phyloP scores from a whole-genome alignment of 1,284 basidiomycete species.

The Trametes pubescens region DNA sequence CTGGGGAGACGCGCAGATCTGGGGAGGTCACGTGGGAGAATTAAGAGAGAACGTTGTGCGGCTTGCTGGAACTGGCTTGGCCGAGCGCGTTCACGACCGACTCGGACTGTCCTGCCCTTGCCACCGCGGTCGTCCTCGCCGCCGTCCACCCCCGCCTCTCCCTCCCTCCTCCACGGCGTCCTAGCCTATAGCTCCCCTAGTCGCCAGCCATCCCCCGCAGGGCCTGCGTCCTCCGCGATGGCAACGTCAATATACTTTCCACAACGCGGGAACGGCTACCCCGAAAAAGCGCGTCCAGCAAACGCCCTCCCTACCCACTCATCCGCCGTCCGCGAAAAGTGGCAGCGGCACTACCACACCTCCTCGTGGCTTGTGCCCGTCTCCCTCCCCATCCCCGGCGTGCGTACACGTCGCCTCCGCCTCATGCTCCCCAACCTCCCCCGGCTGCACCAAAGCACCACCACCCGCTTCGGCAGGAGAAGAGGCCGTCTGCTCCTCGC shows the following conservation, averaged over 20 bases:
- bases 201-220: slow-evolving; percentile 16
- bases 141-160: slow-evolving; percentile 13
- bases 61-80: slow-evolving; percentile 4
- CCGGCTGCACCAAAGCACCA: slow-evolving; percentile 63
- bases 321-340: slow-evolving; percentile 74
- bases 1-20: background rate
- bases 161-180: slow-evolving; percentile 20
- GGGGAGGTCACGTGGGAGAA: slow-evolving; percentile 14
- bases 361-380: slow-evolving; percentile 67
- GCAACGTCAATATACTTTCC: slow-evolving; percentile 57
- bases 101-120: slow-evolving; percentile 1
- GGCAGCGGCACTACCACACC: slow-evolving; percentile 56
- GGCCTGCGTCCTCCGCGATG: slow-evolving; percentile 45
- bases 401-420: slow-evolving; percentile 60
- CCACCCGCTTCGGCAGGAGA: slow-evolving; percentile 66
- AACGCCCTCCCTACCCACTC: slow-evolving; percentile 66
- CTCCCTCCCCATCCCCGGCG: slow-evolving; percentile 66
- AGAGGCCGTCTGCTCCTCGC: slow-evolving; percentile 60
- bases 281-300: slow-evolving; percentile 53
- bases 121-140: slow-evolving; percentile 17
- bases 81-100: slow-evolving; percentile 18
- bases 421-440: slow-evolving; percentile 49
- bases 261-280: slow-evolving; percentile 55
- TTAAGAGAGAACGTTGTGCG: background rate
- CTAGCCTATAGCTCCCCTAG: slow-evolving; percentile 35